Evolutionary conservation across 2,329 filamentous ascomycete species (phyloP), one percentile per base, ranked within the genome.

Genomic region (Phyllosticta citriasiana): DNA sequence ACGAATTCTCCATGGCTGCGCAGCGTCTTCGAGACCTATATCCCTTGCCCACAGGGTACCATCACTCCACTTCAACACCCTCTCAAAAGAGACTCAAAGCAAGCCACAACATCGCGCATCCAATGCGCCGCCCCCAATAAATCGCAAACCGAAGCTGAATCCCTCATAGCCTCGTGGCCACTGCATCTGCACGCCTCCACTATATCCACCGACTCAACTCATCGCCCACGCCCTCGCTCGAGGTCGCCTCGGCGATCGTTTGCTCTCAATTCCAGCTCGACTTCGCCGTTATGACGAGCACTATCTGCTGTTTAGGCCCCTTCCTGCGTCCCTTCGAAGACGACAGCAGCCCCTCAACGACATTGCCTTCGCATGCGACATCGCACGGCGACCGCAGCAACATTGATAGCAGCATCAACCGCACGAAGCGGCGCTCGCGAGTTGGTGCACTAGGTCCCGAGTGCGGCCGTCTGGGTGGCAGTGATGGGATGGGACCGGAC

Each of bases 241-340:
- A 58, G 6, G 62, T 61, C 35, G 61, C 64, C 47, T 69, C 67
- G 55, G 69, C 69, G 14, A 25, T 69, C n/a, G 65, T 73, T 2
- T 66, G 67, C 8, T 71, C 68, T 25, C 69, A 72, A 53, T 72
- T 69, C 67, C 69, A 73, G n/a, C 68, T 72, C 63, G 67, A 69
- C n/a, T 73, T 71, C 50, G 70, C 70, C 3, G 70, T 72, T 33
- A 72, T 73, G 63, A 67, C 67, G 1, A 66, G 65, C 10, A 72
- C 69, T 0, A 70, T 72, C 8, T 70, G 67, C 16, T 69, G 70
- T 9, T 65, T 73, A 35, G 70, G 69, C 0, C 70, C 70, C 7
- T 71, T 72, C 51, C 61, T 73, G 19, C 66, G 69, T n/a, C 71
- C 70, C 6, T 73, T 72, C 57, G 67, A 67, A 55, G 66, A 66